Base-by-base conservation (phyloP, 768 basidiomycete genomes). In the Ramaria rubella region DNA sequence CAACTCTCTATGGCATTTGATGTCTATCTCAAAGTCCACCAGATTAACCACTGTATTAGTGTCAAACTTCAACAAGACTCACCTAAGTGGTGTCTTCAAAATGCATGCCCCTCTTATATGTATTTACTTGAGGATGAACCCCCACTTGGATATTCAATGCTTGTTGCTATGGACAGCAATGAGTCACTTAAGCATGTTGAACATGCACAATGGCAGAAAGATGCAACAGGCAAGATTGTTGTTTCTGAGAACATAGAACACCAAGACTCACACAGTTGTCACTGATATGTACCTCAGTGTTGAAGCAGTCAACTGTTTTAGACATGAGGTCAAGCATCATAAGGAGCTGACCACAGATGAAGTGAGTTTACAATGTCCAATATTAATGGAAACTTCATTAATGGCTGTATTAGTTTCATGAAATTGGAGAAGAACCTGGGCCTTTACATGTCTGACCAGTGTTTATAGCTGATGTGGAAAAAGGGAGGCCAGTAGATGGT, bases 31-130 rank as follows among this genome's bases (percentile, higher is more conserved):
- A 21, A 52, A 0, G 68, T 75, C 3, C 50, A 49, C 0, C 9
- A 1, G 0, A 63, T 73, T 17, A 55, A 69, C 19, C 14, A 21
- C 2, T 55, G 45, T 1, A 62, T 74, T n/a, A 24, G 59, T 4
- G 19, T 9, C 5, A 61, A 58, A 4, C 64, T 77, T 17, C 65
- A 65, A 1, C 61, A 65, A 0, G 61, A 71, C 49, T 38, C 49
- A 0, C 5, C 26, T 26, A 43, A 73, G 30, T 77, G 72, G 70
- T 58, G 67, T 2, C 66, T 70, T 2, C 24, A 61, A 31, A 65
- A 75, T 52, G 60, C 67, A 0, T 77, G 75, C 58, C 68, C 70
- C 0, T 57, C 73, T 0, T 77, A 75, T 58, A 55, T 56, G 17
- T 73, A 75, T 49, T 61, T 70, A 65, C 60, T 73, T 6, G 49